Base-by-base conservation (phyloP, 2,329 filamentous ascomycete species). In the Aulographum hederae region DNA sequence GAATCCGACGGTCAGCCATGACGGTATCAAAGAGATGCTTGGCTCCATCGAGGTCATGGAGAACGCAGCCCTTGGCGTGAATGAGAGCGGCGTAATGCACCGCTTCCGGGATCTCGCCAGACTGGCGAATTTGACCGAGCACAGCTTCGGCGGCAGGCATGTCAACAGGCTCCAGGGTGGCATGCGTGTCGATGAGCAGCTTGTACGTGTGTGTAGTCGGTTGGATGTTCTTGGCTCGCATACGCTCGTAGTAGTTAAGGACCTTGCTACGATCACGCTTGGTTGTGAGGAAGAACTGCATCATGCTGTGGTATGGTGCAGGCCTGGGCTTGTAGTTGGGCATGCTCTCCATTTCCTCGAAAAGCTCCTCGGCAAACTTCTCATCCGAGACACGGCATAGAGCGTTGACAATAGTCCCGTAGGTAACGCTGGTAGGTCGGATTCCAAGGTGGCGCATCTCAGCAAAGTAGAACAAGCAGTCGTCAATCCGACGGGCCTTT, bases 331-430 rank as follows among this genome's bases (percentile, higher is more conserved):
- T 95, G 69, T 98, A 98, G 62, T 98, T 98, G 35, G 84, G 78
- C 77, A 92, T 93, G 29, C 77, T 73, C 61, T 98, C 89, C 89
- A 98, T 98, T 61, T 98, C 89, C 48, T 95, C 84, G 48, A 98
- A 98, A 44, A 95, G 72, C 56, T 95, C 84, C 49, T 94, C 89
- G 18, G 89, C 89, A 51, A 94, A 93, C 49, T 86, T 91, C 60
- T 95, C 86, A 44, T 98, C 89, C 42, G 84, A 93, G 34, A 95
- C 89, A 44, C 89, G 80, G 65, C 85, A 94, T 11, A 98, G 69
- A 16, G 89, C 89, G 45, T 98, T 98, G 57, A 98, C 86, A 45
- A 98, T 85, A 10, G 89, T 98, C 39, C 89, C 89, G 46, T 98
- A 98, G 1, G 89, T 98, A 35, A 98, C 89, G 30, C 84, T 94